Evolutionary conservation across 768 basidiomycete species (phyloP), one percentile per base, ranked within the genome.

Genomic region (Trametes cubensis): DNA sequence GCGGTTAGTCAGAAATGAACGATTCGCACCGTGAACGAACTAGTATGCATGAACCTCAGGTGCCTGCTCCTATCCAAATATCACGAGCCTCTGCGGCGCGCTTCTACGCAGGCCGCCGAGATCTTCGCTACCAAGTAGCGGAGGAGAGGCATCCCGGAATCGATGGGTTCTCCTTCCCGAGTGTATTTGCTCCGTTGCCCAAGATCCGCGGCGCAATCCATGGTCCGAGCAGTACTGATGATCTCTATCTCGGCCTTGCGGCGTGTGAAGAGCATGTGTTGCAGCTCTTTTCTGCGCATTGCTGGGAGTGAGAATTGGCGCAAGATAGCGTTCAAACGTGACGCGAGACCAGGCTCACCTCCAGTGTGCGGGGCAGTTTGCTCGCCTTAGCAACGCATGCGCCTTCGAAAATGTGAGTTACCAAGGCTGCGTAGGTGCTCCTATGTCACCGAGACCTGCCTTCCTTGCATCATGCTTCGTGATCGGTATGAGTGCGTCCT

Each of bases 221-320:
- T 20, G 28, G 49, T 6, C 60, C 57, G 38, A 44, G 42, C 40
- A 53, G 65, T 53, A 42, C 68, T 74, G 39, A 92, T 70, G 44
- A 91, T 80, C 71, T 98, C 93, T 49, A 95, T 95, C 74, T 98
- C 96, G 3, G 95, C 95, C 74, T 98, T 98, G 47, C 87, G 85
- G n/a, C 91, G 84, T 5, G 76, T 79, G 70, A 90, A 86, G 39
- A 98, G 74, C 83, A 97, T 92, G 65, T 85, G 79, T 72, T 80
- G 80, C 3, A 98, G 83, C 69, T 96, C 94, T 65, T 85, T 87
- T 75, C 94, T 95, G 71, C 8, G 44, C 25, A 38, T 10, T 1
- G 26, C 3, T 10, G 34, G 34, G 18, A 28, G 44, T 20, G 7
- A 45, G 23, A 55, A n/a, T 44, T 4, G 30, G 48, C 8, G 47